These are phyloP conservation scores for Hypoxylon sp. DNA, from an alignment of 2,329 filamentous ascomycete species.

Conservation along the genomic window DNA sequence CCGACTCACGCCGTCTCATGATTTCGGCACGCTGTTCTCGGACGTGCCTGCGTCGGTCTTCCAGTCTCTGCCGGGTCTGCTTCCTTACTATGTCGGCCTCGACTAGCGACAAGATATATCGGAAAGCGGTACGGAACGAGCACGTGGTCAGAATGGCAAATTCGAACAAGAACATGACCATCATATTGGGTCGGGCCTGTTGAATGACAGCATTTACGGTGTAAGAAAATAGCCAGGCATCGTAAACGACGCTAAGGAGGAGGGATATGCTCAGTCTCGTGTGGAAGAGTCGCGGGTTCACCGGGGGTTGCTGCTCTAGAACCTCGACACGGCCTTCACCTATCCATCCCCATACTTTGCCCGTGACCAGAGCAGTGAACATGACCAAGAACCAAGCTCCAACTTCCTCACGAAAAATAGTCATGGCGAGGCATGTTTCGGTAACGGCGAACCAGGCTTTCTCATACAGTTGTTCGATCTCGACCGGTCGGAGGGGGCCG, in stretches of 20 bases:
- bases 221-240: constrained; percentile 83
- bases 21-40: constrained; percentile 68
- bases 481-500: constrained; percentile 88
- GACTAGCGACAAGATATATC: constrained; percentile 82
- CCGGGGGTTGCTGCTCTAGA: constrained; percentile 92
- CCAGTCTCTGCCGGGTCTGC: constrained; percentile 78
- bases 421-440: constrained; percentile 97
- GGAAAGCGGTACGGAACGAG: constrained; percentile 80
- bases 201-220: constrained; percentile 85
- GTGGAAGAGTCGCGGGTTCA: constrained; percentile 90
- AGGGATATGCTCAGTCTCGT: constrained; percentile 83
- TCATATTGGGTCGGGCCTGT: constrained; percentile 95
- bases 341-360: constrained; percentile 99
- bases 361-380: constrained; percentile 92
- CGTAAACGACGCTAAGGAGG: constrained; percentile 81
- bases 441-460: constrained; percentile 98
- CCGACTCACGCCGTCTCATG: constrained; percentile 60
- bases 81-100: constrained; percentile 81
- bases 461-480: constrained; percentile 97
- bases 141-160: constrained; percentile 88
- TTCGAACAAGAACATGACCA: constrained; percentile 99
- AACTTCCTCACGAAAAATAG: constrained; percentile 95
- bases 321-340: constrained; percentile 94
- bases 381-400: constrained; percentile 95
- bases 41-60: constrained; percentile 76